phyloP scores from a whole-genome alignment of 768 basidiomycete genomes.

The Boletus huronensis region DNA sequence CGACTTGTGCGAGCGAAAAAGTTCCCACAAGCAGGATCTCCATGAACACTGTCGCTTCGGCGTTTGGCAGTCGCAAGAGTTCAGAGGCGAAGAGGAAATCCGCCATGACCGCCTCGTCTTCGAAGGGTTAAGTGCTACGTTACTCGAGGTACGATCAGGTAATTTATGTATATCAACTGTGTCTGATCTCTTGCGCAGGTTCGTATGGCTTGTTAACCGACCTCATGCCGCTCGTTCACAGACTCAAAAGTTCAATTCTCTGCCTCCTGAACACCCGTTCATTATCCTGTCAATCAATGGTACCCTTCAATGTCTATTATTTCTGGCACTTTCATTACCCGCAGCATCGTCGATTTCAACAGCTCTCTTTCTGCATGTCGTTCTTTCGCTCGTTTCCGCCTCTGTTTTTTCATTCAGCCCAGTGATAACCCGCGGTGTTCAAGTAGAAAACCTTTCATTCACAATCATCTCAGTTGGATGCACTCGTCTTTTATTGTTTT shows the following conservation, averaged over 20 bases:
- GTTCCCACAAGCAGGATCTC: conserved; percentile 25
- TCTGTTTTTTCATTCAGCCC: not conserved
- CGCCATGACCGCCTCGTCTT: conserved; percentile 23
- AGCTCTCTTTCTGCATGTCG: conserved; percentile 2
- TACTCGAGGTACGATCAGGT: not conserved
- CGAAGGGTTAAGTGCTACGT: conserved; percentile 16
- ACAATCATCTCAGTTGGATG: conserved; percentile 16
- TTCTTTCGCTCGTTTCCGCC: conserved; percentile 4
- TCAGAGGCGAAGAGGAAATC: conserved; percentile 28
- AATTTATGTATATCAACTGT: too few relatives aligned
- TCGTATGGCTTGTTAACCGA: not conserved
- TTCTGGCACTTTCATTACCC: conserved; percentile 2
- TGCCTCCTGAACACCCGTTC: not conserved
- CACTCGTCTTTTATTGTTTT: conserved; percentile 7
- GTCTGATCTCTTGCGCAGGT: conserved; percentile 8
- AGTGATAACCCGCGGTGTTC: not conserved
- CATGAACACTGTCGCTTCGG: conserved; percentile 26
- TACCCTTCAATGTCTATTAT: conserved; percentile 1
- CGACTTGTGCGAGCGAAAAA: conserved; percentile 27
- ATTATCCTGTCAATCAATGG: not conserved
- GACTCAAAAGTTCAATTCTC: not conserved
- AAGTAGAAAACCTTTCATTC: conserved; percentile 13
- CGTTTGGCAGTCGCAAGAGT: conserved; percentile 26
- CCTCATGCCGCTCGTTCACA: not conserved
- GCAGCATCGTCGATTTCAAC: conserved; percentile 6